Evolutionary conservation across 352 stramenopile species (phyloP).

Genomic region (Plasmopara halstedii): DNA sequence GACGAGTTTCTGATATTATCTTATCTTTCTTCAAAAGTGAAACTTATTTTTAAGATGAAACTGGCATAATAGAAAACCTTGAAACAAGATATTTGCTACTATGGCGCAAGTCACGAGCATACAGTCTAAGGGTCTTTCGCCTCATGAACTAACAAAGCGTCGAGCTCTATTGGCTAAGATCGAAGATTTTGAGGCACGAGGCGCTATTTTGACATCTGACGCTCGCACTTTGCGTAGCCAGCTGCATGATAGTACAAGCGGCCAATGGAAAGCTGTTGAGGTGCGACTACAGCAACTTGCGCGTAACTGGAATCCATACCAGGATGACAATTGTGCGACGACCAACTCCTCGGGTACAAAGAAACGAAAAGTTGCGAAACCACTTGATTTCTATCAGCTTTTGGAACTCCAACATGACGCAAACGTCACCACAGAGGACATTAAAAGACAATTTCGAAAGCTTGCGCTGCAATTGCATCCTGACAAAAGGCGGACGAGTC

Average conservation of each 20-base stretch:
- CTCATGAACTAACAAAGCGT: slow-evolving; percentile 15
- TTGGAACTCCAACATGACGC: slow-evolving; percentile 27
- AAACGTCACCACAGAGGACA: slow-evolving; percentile 29
- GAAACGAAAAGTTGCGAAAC: slow-evolving; percentile 19
- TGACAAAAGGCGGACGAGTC: slow-evolving; percentile 42
- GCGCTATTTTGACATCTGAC: slow-evolving; percentile 46
- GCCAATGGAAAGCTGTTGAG: slow-evolving; percentile 51
- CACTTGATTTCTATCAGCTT: slow-evolving; percentile 63
- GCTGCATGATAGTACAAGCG: slow-evolving; percentile 52
- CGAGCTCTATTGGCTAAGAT: slow-evolving; percentile 50
- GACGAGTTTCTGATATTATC: neutral
- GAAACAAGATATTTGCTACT: neutral
- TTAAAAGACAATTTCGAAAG: slow-evolving; percentile 64
- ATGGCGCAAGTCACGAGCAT: neutral
- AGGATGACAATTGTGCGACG: slow-evolving; percentile 25
- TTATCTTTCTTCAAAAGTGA: neutral
- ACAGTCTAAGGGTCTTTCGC: neutral
- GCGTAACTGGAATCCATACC: slow-evolving; percentile 71
- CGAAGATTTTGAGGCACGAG: slow-evolving; percentile 37
- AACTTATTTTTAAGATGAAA: neutral
- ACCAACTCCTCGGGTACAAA: slow-evolving; percentile 7
- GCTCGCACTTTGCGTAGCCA: slow-evolving; percentile 61
- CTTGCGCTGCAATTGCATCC: slow-evolving; percentile 57
- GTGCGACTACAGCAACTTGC: slow-evolving; percentile 48
- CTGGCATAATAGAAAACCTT: neutral